These are phyloP conservation scores for Arctium minus DNA, from an alignment of 129 eudicot genomes.

Conservation along the genomic window DNA sequence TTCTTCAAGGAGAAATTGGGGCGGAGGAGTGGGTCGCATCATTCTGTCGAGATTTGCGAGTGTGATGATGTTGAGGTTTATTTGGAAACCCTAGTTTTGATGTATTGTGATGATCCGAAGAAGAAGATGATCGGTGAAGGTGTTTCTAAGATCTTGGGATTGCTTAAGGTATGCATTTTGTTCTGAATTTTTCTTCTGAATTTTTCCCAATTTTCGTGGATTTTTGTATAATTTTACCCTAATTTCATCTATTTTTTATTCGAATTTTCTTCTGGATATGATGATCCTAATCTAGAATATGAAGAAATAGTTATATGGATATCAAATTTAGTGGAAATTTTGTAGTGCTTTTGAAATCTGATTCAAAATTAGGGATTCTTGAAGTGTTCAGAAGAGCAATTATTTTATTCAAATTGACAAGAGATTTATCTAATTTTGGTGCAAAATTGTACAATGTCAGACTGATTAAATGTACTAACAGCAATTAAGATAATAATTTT, in stretches of 20 bases:
- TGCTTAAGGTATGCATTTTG: conserved; percentile 56
- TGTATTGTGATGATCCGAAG: conserved; percentile 76
- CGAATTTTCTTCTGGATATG: too few relatives aligned
- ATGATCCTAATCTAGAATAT: too few relatives aligned
- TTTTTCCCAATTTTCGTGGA: not conserved
- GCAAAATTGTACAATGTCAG: not conserved
- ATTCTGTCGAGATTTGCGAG: conserved; percentile 84
- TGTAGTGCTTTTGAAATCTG: too few relatives aligned
- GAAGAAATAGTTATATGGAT: too few relatives aligned
- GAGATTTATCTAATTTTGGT: not conserved
- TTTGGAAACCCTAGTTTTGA: conserved; percentile 67
- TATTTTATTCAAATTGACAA: not conserved
- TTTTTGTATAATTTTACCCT: not conserved
- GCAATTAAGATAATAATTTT: not conserved
- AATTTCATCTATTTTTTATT: too few relatives aligned
- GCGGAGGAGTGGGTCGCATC: conserved; percentile 44
- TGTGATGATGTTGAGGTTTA: conserved; percentile 90
- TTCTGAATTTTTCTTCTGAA: not conserved
- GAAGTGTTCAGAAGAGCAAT: not conserved
- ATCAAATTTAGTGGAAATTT: too few relatives aligned
- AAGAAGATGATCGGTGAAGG: conserved; percentile 60
- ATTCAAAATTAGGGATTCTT: too few relatives aligned
- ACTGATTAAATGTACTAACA: not conserved
- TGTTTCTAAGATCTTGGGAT: conserved; percentile 60
- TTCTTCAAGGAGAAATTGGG: conserved; percentile 73